A percentile compares a stretch with the other conserved stretches of the same genome.
These are phyloP conservation scores for Arctium minus DNA, from an alignment of 129 eudicot genomes.

Conservation along the genomic window DNA sequence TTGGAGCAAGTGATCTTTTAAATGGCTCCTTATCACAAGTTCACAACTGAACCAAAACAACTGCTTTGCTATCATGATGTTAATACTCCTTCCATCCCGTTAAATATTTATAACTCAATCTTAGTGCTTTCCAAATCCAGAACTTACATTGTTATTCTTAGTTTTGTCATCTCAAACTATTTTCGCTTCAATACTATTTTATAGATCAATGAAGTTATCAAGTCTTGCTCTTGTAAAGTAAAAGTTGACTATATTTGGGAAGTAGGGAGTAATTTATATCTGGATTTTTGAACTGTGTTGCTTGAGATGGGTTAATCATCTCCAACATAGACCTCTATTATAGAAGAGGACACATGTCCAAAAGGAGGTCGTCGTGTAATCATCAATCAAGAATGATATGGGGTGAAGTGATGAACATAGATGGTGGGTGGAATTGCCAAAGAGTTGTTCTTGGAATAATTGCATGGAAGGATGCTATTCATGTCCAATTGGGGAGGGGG, in stretches of 20 bases:
- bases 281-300: background rate
- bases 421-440: background rate
- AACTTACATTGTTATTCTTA: background rate
- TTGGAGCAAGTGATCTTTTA: background rate
- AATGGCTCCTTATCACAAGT: background rate
- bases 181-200: background rate
- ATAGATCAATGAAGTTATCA: background rate
- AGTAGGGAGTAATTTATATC: background rate
- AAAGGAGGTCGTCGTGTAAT: background rate
- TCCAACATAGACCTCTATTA: background rate
- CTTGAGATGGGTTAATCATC: background rate
- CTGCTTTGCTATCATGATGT: background rate
- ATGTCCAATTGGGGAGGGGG: background rate
- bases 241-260: background rate
- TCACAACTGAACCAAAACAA: background rate
- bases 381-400: background rate
- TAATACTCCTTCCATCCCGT: background rate
- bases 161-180: background rate
- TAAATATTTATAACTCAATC: background rate
- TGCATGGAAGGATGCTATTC: background rate
- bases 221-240: background rate
- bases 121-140: background rate
- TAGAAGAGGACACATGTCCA: background rate
- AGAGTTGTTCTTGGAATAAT: background rate
- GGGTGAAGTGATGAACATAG: background rate